Percentiles rank a stretch among this genome's conserved stretches.
These are phyloP conservation scores for Letharia lupina DNA, from an alignment of 495 filamentous ascomycete species.

Conservation along the genomic window DNA sequence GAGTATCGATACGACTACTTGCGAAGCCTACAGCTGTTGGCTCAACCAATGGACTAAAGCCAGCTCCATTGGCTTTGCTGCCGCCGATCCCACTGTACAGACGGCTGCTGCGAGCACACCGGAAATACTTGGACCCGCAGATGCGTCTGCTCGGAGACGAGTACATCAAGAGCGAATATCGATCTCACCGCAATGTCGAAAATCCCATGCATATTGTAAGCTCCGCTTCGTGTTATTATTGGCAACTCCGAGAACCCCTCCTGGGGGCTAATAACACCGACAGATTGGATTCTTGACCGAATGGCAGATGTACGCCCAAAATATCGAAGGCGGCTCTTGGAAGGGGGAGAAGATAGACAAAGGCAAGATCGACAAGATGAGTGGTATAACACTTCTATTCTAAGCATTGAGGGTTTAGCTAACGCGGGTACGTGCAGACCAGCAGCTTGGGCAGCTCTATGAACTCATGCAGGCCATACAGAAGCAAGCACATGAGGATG, in stretches of 20 bases:
- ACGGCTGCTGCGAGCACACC: constrained; percentile 75
- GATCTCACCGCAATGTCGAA: constrained; percentile 69
- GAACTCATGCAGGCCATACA: constrained; percentile 85
- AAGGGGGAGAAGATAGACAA: constrained; percentile 52
- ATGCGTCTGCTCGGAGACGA: constrained; percentile 79
- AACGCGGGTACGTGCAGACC: constrained; percentile 46
- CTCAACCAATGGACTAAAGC: constrained; percentile 44
- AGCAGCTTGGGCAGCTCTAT: constrained; percentile 88
- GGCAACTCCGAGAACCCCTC: background rate
- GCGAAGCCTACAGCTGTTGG: constrained; percentile 40
- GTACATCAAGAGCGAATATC: constrained; percentile 87
- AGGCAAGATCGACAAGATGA: constrained; percentile 65
- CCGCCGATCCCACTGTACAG: constrained; percentile 89
- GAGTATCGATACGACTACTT: constrained; percentile 33
- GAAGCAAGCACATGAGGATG: constrained; percentile 45
- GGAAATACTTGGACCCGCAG: constrained; percentile 61
- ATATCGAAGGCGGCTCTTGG: constrained; percentile 80
- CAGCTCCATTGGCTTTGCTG: constrained; percentile 65
- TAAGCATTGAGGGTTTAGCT: constrained; percentile 6
- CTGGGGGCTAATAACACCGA: background rate
- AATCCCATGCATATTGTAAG: constrained; percentile 88
- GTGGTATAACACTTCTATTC: constrained; percentile 52
- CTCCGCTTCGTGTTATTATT: background rate
- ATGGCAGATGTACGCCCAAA: constrained; percentile 92
- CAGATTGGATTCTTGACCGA: constrained; percentile 93